Conservation (phyloP, 2,329 filamentous ascomycete species). For the Rosellinia necatrix region DNA sequence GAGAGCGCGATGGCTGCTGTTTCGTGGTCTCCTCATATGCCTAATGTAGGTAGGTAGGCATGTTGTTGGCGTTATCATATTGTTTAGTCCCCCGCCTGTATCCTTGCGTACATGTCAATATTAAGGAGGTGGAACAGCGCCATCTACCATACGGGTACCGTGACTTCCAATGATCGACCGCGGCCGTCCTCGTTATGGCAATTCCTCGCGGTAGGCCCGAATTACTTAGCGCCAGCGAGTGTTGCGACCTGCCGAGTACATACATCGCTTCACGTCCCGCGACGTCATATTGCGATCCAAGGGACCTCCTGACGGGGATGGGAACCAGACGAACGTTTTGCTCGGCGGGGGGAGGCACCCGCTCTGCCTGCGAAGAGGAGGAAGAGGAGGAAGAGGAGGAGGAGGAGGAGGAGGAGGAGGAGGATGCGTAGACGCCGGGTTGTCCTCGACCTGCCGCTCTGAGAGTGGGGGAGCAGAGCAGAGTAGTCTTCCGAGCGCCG, state of each 20-base stretch:
- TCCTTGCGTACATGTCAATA: background rate
- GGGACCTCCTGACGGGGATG: background rate
- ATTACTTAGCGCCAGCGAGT: slow-evolving; percentile 14
- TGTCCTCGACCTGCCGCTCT: slow-evolving; percentile 16
- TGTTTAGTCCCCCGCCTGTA: too few relatives aligned
- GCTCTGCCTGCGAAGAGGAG: background rate
- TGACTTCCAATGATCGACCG: slow-evolving; percentile 12
- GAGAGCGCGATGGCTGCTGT: too few relatives aligned
- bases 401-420: too few relatives aligned
- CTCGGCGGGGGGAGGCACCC: background rate
- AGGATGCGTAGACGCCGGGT: background rate
- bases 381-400: too few relatives aligned
- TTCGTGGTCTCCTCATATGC: too few relatives aligned
- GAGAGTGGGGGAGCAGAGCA: slow-evolving; percentile 1
- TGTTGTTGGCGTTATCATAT: too few relatives aligned
- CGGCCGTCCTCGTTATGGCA: slow-evolving; percentile 3
- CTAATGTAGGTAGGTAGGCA: too few relatives aligned
- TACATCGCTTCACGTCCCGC: slow-evolving; percentile 3
- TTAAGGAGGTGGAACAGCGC: too few relatives aligned
- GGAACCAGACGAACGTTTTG: background rate
- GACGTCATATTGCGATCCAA: slow-evolving; percentile 11
- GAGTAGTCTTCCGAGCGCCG: slow-evolving; percentile 4
- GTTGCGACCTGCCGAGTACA: slow-evolving; percentile 21
- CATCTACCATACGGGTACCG: too few relatives aligned
- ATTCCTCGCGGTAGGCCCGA: slow-evolving; percentile 18